A percentile compares a stretch with the other conserved stretches of the same genome.
Evolutionary conservation across 1,284 basidiomycete species (phyloP).

Genomic region (Baeospora myosura): DNA sequence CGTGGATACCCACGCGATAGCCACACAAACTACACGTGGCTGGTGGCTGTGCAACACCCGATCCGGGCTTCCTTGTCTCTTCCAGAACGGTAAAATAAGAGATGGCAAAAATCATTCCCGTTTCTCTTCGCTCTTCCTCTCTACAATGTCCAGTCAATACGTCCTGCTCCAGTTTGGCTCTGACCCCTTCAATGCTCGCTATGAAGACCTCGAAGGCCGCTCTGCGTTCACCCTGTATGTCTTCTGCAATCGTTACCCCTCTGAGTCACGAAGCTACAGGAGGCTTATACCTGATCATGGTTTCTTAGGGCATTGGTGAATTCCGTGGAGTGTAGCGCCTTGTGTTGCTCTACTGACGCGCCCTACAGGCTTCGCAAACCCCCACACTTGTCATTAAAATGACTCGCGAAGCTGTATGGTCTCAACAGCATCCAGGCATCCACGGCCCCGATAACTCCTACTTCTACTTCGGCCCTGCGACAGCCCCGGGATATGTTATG

Average conservation of each 20-base stretch:
- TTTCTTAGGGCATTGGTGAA: conserved; percentile 12
- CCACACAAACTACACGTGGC: neutral
- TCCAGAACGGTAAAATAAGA: conserved; percentile 11
- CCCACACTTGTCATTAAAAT: conserved; percentile 59
- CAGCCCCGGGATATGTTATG: conserved; percentile 50
- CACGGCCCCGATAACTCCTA: conserved; percentile 67
- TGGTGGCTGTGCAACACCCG: conserved; percentile 7
- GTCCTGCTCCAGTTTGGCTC: conserved; percentile 57
- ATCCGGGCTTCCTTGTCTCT: conserved; percentile 20
- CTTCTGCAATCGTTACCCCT: neutral
- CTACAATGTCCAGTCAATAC: conserved; percentile 31
- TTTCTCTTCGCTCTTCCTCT: conserved; percentile 15
- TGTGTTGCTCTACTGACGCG: conserved; percentile 1
- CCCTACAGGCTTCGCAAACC: conserved; percentile 37
- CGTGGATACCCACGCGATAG: neutral
- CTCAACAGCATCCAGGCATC: conserved; percentile 52
- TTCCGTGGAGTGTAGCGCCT: conserved; percentile 9
- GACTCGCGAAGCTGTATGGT: conserved; percentile 56
- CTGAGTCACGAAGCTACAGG: conserved; percentile 9
- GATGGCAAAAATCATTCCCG: conserved; percentile 9
- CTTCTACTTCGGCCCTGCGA: conserved; percentile 64
- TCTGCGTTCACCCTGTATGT: conserved; percentile 63
- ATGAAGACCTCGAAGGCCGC: conserved; percentile 54
- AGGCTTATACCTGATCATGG: no score
- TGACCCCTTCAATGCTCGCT: conserved; percentile 52